Percentiles rank a stretch among this genome's conserved stretches.
Conservation (phyloP, 331 rosid genomes). For the Ulmus americana region DNA sequence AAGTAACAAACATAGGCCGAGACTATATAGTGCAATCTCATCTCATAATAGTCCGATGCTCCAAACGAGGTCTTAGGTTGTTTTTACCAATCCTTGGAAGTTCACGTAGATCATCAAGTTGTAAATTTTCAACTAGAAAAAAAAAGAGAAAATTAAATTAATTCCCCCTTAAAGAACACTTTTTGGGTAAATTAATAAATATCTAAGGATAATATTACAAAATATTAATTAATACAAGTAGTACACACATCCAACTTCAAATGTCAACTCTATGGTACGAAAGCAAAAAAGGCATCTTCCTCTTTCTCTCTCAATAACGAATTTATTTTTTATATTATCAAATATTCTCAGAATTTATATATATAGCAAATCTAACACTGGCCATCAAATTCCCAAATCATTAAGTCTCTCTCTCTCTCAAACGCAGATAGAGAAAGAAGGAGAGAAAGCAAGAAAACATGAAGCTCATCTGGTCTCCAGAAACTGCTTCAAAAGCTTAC, state of each 20-base stretch:
- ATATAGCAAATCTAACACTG: not conserved
- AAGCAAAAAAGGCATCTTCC: not conserved
- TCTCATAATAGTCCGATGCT: no score
- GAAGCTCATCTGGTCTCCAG: slow-evolving; percentile 92
- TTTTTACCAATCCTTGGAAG: no score
- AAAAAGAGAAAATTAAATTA: no score
- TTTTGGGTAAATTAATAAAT: no score
- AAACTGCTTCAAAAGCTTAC: slow-evolving; percentile 62
- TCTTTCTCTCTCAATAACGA: not conserved
- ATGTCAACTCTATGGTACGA: slow-evolving; percentile 31
- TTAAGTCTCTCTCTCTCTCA: not conserved
- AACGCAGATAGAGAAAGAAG: not conserved
- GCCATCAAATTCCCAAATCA: not conserved
- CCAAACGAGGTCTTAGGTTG: no score
- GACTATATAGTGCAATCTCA: no score
- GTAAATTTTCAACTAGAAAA: no score
- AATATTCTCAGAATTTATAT: slow-evolving; percentile 1
- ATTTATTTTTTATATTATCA: not conserved
- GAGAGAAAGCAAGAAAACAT: slow-evolving; percentile 22
- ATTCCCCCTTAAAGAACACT: no score
- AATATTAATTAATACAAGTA: no score
- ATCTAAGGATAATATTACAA: no score
- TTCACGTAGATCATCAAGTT: no score
- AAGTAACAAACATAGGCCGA: no score
- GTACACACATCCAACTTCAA: slow-evolving; percentile 11